Evolutionary conservation across 2,329 filamentous ascomycete genomes (phyloP), one percentile per base, ranked within the genome.

Genomic region (Saccharata proteae): DNA sequence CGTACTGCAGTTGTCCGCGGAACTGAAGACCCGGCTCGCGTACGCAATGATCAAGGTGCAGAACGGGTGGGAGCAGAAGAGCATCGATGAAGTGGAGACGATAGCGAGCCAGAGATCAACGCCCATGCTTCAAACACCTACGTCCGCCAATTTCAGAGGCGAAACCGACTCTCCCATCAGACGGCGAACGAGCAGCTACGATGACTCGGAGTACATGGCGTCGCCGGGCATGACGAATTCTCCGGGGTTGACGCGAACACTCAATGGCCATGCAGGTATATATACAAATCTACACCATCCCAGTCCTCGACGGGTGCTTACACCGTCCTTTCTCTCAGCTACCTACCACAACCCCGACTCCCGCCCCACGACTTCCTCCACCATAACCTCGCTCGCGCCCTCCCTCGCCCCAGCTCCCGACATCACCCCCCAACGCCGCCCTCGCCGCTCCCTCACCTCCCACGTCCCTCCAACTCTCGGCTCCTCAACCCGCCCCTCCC

Each of bases 1-100:
- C n/a, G n/a, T n/a, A n/a, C 38, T 45, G 26, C 51, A 85, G 80
- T 61, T 83, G 32, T 84, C 82, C 23, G 72, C 77, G 33, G 80
- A 88, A 49, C 68, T 96, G 31, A 80, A 78, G 49, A 77, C 84
- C 30, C 80, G 84, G 45, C 68, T 96, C 16, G 83, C 84, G 5
- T 94, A 94, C 55, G 88, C 88, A 41, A 90, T 93, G 71, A 71
- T 92, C 50, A 94, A 93, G 56, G 80, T 94, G 23, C 83, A 58
- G 40, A 77, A 92, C 49, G 84, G 83, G 36, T 90, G 85, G 79
- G 80, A 93, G 56, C 70, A 77, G 29, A 75, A 79, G 40, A 75
- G 74, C 12, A 73, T 90, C 36, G 76, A 80, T 34, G 80, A 88
- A 54, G 71, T 88, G 17, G 83, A 88, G 44, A 45, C 21, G 46